phyloP scores from a whole-genome alignment of 768 basidiomycete genomes.

The Macrolepiota fuliginosa region DNA sequence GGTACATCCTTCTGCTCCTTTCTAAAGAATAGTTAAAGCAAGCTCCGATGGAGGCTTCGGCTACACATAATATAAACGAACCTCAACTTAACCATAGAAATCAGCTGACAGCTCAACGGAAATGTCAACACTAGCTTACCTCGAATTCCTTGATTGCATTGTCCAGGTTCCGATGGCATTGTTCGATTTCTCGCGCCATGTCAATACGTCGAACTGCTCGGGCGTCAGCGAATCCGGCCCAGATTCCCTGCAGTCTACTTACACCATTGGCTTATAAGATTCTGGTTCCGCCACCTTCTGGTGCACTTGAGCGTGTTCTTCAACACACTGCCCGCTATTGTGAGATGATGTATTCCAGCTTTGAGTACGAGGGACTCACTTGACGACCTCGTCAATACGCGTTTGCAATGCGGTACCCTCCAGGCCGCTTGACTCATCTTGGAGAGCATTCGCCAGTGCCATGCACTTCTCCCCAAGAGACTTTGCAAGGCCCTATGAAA shows the following conservation, averaged over 20 bases:
- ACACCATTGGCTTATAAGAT: background rate
- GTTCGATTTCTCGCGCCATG: background rate
- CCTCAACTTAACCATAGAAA: background rate
- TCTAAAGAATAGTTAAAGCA: background rate
- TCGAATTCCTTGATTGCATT: background rate
- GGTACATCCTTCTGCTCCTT: background rate
- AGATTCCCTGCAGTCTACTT: background rate
- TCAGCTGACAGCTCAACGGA: background rate
- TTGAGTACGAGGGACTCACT: constrained; percentile 28
- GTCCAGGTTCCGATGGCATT: background rate
- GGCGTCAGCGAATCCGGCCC: background rate
- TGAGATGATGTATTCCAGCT: background rate
- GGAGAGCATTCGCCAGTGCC: constrained; percentile 33
- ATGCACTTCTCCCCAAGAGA: constrained; percentile 41
- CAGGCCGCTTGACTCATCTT: constrained; percentile 35
- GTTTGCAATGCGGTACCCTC: constrained; percentile 39
- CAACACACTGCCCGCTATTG: background rate
- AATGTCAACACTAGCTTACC: background rate
- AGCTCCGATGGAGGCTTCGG: too few relatives aligned
- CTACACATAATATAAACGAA: background rate
- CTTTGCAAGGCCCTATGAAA: constrained; percentile 36
- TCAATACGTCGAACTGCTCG: background rate
- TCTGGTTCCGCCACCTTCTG: background rate
- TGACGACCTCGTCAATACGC: constrained; percentile 40
- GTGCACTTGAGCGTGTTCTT: background rate